Evolutionary conservation across 2,329 filamentous ascomycete species (phyloP), one percentile per base, ranked within the genome.

Genomic region (Arthrobotrys megalospora): DNA sequence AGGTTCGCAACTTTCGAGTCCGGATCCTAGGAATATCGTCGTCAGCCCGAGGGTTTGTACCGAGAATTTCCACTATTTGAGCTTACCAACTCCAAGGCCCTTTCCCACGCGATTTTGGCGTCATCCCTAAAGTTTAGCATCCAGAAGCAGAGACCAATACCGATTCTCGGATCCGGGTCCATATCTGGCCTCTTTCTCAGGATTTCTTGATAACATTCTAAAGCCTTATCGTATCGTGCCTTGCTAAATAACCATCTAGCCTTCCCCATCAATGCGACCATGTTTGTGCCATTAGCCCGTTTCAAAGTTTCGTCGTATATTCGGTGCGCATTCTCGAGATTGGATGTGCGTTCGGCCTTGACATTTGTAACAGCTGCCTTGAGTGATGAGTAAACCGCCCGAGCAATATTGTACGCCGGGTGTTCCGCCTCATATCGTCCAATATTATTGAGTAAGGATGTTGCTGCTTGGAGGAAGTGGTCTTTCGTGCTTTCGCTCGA

Each of bases 111-210:
- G 58, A 88, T 86, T 83, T 93, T 95, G 6, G 96, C 96, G 82
- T 97, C 93, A 38, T 97, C 93, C 84, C 96, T 97, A 86, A 93
- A 94, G 10, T 94, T 94, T 32, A 99, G 88, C 84, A 97, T 93
- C 96, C 96, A 99, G 84, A 97, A 91, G 86, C 96, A 99, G 85
- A 93, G 96, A 53, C 96, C 96, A 82, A 99, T 95, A 69, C 96
- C 96, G 81, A 99, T 95, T 81, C 96, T 90, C 81, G 96, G 96
- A 84, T 99, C 96, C 0, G 96, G 96, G 82, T 99, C 96, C 82
- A 98, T 88, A 81, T 93, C 90, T 1, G 96, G 96, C 86, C 94
- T 94, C 84, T 92, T 94, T 81, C 90, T 88, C 63, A 99, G 86
- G 14, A 94, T 93, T 76, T 93, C 92, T 85, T 99, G 96, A 83